These are phyloP conservation scores for Trichoderma sp. DNA, from an alignment of 2,329 filamentous ascomycete species.

Conservation along the genomic window DNA sequence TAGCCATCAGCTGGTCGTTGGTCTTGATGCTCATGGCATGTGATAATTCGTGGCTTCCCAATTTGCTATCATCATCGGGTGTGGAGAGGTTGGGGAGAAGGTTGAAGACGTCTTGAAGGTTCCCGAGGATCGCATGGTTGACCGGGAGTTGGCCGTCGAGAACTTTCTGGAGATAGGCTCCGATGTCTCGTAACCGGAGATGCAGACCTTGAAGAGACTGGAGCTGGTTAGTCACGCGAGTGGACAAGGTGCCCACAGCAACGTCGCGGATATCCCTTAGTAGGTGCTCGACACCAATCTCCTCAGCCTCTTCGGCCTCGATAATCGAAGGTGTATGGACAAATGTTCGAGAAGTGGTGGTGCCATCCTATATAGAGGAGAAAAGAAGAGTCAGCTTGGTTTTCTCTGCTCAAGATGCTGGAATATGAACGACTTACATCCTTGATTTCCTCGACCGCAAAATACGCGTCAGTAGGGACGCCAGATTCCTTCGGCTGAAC, in stretches of 20 bases:
- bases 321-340: slow-evolving; percentile 98
- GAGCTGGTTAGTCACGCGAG: slow-evolving; percentile 94
- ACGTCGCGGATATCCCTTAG: slow-evolving; percentile 98
- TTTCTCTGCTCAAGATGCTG: background rate
- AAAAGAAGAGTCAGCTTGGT: slow-evolving; percentile 15
- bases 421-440: slow-evolving; percentile 61
- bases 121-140: slow-evolving; percentile 95
- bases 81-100: slow-evolving; percentile 93
- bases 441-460: slow-evolving; percentile 99
- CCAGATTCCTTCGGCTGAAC: slow-evolving; percentile 98
- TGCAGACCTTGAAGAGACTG: slow-evolving; percentile 97
- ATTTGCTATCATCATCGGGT: slow-evolving; percentile 66
- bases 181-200: slow-evolving; percentile 90
- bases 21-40: slow-evolving; percentile 98
- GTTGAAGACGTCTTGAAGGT: slow-evolving; percentile 99
- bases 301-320: slow-evolving; percentile 97
- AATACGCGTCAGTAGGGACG: slow-evolving; percentile 97
- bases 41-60: slow-evolving; percentile 80
- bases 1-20: slow-evolving; percentile 98
- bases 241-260: slow-evolving; percentile 93
- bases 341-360: slow-evolving; percentile 94
- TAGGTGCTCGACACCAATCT: slow-evolving; percentile 97
- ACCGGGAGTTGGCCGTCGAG: slow-evolving; percentile 89
- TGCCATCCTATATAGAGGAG: slow-evolving; percentile 72
- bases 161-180: slow-evolving; percentile 93